Conservation (phyloP, 129 eudicot genomes). For the Chrysanthemum makinoi region DNA sequence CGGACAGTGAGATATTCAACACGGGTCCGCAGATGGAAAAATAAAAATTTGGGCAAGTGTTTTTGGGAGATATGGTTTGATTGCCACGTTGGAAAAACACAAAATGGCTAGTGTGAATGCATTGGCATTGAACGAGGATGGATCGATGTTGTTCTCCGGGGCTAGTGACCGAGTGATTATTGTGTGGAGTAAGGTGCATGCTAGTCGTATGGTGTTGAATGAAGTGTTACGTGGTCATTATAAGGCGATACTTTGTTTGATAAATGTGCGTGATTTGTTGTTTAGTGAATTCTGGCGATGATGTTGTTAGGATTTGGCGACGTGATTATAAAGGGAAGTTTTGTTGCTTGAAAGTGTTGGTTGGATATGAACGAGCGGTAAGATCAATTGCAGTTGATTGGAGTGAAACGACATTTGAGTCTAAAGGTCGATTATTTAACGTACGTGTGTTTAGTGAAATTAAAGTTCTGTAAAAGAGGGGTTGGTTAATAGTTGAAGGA, state of each 20-base stretch:
- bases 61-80: constrained; percentile 25
- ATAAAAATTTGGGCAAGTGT: constrained; percentile 54
- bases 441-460: constrained; percentile 69
- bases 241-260: constrained; percentile 63
- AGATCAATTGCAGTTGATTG: constrained; percentile 51
- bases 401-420: constrained; percentile 20
- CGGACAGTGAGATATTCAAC: constrained; percentile 56
- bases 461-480: too few species aligned
- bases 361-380: constrained; percentile 60
- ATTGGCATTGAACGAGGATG: constrained; percentile 58
- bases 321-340: constrained; percentile 43
- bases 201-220: constrained; percentile 57
- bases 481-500: too few species aligned
- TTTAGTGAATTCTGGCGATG: constrained; percentile 89
- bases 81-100: constrained; percentile 74
- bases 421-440: not conserved
- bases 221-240: constrained; percentile 72
- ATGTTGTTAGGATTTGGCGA: constrained; percentile 86
- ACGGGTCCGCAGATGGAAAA: constrained; percentile 67
- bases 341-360: constrained; percentile 59
- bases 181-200: constrained; percentile 81
- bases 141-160: constrained; percentile 75
- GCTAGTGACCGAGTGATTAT: constrained; percentile 65
- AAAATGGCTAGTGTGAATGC: constrained; percentile 77
- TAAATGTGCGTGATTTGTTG: constrained; percentile 49